Conservation (phyloP, 2,329 filamentous ascomycete genomes). For the Xylariaceae sp. region DNA sequence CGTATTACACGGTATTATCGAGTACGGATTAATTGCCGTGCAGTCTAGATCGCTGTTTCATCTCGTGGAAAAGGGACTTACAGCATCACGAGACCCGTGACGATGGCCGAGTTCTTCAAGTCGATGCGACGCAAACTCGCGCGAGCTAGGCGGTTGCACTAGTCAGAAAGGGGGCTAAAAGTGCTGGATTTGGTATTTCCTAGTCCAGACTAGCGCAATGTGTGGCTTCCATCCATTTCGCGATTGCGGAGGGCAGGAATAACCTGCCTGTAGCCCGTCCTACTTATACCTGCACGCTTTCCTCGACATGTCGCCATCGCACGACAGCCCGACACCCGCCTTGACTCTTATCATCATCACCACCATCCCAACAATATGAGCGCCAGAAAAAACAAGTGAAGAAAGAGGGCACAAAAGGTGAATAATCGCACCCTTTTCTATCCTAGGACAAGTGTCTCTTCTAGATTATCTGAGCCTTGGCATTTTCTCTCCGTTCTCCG, state of each 20-base stretch:
- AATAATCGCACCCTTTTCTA: constrained; percentile 2
- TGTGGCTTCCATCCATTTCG: background rate
- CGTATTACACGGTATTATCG: background rate
- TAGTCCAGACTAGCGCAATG: background rate
- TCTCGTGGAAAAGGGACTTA: background rate
- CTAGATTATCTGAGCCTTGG: background rate
- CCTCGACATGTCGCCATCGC: constrained; percentile 21
- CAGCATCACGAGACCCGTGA: background rate
- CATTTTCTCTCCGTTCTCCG: background rate
- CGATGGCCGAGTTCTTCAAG: background rate
- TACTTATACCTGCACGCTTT: background rate
- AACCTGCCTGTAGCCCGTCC: background rate
- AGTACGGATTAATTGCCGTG: background rate
- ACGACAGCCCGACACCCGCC: constrained; percentile 23
- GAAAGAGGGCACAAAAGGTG: background rate
- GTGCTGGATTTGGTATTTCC: background rate
- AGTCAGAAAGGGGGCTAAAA: background rate
- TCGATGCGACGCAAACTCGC: no score
- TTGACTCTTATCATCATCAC: constrained; percentile 9
- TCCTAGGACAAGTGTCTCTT: constrained; percentile 11
- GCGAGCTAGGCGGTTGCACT: background rate
- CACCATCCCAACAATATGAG: background rate
- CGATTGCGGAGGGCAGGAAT: background rate
- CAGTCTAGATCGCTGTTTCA: background rate
- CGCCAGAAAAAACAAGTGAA: background rate